Evolutionary conservation across 2,329 filamentous ascomycete genomes (phyloP).

Genomic region (Phoma herbarum): DNA sequence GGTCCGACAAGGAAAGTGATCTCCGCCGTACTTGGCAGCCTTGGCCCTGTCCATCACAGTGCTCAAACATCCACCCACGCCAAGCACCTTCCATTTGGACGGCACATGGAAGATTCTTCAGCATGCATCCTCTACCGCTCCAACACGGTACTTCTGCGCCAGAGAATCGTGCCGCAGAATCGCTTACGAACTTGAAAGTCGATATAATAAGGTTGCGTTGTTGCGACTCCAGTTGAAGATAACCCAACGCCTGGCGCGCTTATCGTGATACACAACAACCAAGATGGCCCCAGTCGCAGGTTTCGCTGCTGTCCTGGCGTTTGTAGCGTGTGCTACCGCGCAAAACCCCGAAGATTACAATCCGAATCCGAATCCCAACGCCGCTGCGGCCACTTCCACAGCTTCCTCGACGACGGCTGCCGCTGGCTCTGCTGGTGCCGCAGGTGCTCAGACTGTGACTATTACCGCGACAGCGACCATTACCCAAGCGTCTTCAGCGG

Average conservation of each 20-base stretch:
- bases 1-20: slow-evolving; percentile 29
- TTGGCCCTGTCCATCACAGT: slow-evolving; percentile 41
- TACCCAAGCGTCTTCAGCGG: slow-evolving; percentile 22
- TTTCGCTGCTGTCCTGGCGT: slow-evolving; percentile 2
- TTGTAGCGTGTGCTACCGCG: slow-evolving; percentile 22
- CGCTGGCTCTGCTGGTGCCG: slow-evolving; percentile 1
- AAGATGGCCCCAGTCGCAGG: slow-evolving; percentile 27
- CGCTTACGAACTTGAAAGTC: slow-evolving; percentile 2
- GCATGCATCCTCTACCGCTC: slow-evolving; percentile 12
- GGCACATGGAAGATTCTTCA: slow-evolving; percentile 25
- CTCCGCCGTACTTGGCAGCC: slow-evolving; percentile 22
- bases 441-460: slow-evolving; percentile 25
- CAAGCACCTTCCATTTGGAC: slow-evolving; percentile 22
- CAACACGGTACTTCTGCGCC: slow-evolving; percentile 29
- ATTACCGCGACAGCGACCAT: slow-evolving; percentile 18
- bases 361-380: not conserved
- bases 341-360: slow-evolving; percentile 14
- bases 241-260: slow-evolving; percentile 8
- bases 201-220: slow-evolving; percentile 33
- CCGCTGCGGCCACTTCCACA: slow-evolving; percentile 2
- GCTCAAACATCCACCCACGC: slow-evolving; percentile 35
- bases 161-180: slow-evolving; percentile 12
- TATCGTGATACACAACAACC: slow-evolving; percentile 1
- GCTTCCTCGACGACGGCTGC: slow-evolving; percentile 10
- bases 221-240: slow-evolving; percentile 9